Conservation (phyloP, 371 early-diverging fungal genomes). For the Cladochytrium tenue region DNA sequence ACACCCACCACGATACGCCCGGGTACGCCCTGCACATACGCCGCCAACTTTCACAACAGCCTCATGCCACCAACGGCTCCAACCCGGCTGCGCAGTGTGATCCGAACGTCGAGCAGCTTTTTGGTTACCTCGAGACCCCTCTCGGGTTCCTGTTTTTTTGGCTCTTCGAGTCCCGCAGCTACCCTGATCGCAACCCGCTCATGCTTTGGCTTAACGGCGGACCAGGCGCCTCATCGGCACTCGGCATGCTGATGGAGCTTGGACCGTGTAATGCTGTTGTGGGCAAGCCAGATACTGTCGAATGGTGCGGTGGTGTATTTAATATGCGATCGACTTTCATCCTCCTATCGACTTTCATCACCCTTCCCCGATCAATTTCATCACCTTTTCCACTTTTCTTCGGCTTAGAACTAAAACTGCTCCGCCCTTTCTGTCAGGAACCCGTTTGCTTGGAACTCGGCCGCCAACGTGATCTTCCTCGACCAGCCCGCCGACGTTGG, state of each 20-base stretch:
- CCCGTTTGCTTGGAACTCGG: slow-evolving; percentile 74
- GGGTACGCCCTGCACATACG: too few species aligned
- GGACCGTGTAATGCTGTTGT: slow-evolving; percentile 65
- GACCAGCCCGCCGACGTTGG: slow-evolving; percentile 85
- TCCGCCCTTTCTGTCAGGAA: slow-evolving; percentile 14
- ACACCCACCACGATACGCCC: too few species aligned
- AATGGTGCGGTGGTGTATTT: too few species aligned
- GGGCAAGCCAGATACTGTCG: slow-evolving; percentile 56
- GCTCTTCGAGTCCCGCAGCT: slow-evolving; percentile 84
- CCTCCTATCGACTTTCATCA: too few species aligned
- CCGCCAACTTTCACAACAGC: too few species aligned
- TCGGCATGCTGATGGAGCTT: slow-evolving; percentile 83
- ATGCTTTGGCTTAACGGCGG: slow-evolving; percentile 76
- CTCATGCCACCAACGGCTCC: too few species aligned
- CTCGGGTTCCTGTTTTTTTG: slow-evolving; percentile 70
- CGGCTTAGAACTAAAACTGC: too few species aligned
- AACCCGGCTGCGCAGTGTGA: too few species aligned
- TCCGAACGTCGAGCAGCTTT: slow-evolving; percentile 7
- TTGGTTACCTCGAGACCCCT: slow-evolving; percentile 28
- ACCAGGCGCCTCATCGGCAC: slow-evolving; percentile 80
- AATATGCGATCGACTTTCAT: too few species aligned
- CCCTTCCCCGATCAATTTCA: too few species aligned
- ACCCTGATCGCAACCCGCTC: slow-evolving; percentile 73
- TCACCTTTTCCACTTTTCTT: too few species aligned
- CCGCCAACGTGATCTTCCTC: slow-evolving; percentile 79